A percentile compares a stretch with the other conserved stretches of the same genome.
Evolutionary conservation across 352 stramenopile genomes (phyloP).

Genomic region (Pelagophyceae sp.): DNA sequence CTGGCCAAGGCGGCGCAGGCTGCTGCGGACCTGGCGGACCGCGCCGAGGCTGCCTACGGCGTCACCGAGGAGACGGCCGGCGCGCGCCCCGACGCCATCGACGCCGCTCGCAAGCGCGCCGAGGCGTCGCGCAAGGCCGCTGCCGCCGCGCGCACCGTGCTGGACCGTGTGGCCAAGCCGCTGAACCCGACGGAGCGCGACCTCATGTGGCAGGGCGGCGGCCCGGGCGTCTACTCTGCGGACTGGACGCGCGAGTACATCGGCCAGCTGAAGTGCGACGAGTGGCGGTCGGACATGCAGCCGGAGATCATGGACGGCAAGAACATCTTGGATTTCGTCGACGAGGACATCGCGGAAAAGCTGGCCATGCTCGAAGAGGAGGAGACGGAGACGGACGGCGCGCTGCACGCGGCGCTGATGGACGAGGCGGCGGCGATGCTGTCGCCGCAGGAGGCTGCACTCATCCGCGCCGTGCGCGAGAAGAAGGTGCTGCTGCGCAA

Average conservation of each 20-base stretch:
- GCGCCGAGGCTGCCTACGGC: slow-evolving; percentile 26
- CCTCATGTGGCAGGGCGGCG: slow-evolving; percentile 85
- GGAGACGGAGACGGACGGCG: slow-evolving; percentile 85
- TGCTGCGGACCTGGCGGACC: slow-evolving; percentile 37
- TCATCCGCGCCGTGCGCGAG: slow-evolving; percentile 69
- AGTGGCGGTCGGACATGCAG: slow-evolving; percentile 92
- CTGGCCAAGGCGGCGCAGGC: slow-evolving; percentile 25
- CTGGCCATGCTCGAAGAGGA: slow-evolving; percentile 89
- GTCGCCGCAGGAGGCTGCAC: slow-evolving; percentile 87
- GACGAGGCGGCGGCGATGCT: slow-evolving; percentile 79
- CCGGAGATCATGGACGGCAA: slow-evolving; percentile 99
- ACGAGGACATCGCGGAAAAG: slow-evolving; percentile 92
- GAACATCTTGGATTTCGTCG: slow-evolving; percentile 98
- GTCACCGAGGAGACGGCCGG: not conserved
- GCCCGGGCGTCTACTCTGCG: slow-evolving; percentile 89
- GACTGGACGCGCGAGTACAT: slow-evolving; percentile 95
- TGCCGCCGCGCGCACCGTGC: slow-evolving; percentile 32
- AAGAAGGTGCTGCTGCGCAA: slow-evolving; percentile 67
- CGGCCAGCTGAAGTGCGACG: slow-evolving; percentile 79
- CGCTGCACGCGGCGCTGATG: slow-evolving; percentile 66
- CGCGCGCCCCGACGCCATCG: slow-evolving; percentile 22
- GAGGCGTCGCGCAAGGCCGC: slow-evolving; percentile 27
- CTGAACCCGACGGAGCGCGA: slow-evolving; percentile 62
- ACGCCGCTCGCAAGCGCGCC: slow-evolving; percentile 30
- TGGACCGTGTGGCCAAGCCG: slow-evolving; percentile 25